phyloP scores from a whole-genome alignment of 192 early-diverging fungal genomes.

The Chytriomyces sp. region DNA sequence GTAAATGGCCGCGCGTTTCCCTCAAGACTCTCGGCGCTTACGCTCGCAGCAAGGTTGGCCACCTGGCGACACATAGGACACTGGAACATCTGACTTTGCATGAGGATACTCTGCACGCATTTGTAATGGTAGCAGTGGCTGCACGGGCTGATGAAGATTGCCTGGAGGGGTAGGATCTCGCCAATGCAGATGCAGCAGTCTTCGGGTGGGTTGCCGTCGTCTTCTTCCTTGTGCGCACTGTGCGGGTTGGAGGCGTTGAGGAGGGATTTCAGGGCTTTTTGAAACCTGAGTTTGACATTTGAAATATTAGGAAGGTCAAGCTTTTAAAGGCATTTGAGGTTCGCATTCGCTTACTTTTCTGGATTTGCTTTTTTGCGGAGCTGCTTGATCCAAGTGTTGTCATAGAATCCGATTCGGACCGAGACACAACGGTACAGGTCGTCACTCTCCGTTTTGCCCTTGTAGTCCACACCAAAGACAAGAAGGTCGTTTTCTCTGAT shows the following conservation, averaged over 20 bases:
- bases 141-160: slow-evolving; percentile 66
- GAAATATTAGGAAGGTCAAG: no score
- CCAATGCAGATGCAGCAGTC: slow-evolving; percentile 67
- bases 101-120: slow-evolving; percentile 52
- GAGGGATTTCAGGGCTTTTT: slow-evolving; percentile 52
- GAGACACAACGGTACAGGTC: slow-evolving; percentile 57
- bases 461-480: slow-evolving; percentile 64
- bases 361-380: slow-evolving; percentile 58
- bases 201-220: slow-evolving; percentile 37
- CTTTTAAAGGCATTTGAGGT: no score
- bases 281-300: slow-evolving; percentile 48
- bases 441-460: slow-evolving; percentile 57
- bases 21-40: slow-evolving; percentile 50
- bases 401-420: slow-evolving; percentile 51
- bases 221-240: slow-evolving; percentile 11
- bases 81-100: slow-evolving; percentile 61
- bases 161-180: slow-evolving; percentile 58
- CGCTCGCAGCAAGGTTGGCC: slow-evolving; percentile 58
- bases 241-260: slow-evolving; percentile 61
- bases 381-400: slow-evolving; percentile 51
- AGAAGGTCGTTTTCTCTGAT: slow-evolving; percentile 65
- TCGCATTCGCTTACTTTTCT: slow-evolving; percentile 52
- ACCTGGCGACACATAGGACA: slow-evolving; percentile 67
- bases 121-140: slow-evolving; percentile 69
- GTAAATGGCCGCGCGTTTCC: not conserved